Base-by-base conservation (phyloP, 805 yeast species). In the Debaryomyces maramus region DNA sequence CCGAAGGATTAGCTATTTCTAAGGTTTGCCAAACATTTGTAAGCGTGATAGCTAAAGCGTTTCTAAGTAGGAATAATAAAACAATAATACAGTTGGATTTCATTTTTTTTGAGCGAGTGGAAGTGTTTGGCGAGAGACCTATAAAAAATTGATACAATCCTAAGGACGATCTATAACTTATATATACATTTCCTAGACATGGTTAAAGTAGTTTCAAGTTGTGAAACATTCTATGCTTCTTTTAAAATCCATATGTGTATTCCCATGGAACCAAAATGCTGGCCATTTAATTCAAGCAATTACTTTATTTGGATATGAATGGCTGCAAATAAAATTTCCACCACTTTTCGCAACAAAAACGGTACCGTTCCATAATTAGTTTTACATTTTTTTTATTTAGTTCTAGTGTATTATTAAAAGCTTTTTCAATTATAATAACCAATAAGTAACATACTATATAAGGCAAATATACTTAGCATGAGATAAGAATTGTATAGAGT, bases 11-110 rank as follows among this genome's bases (percentile, higher is more conserved):
- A 20, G 44, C 34, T n/a, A 44, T 46, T 2, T 33, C 10, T 21
- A 46, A 37, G 3, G 47, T 31, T 21, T 34, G 40, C 24, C 38
- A 46, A 14, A 43, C 40, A 34, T 43, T 34, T 15, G 29, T 24
- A 13, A 40, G 34, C 0, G 45, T 36, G 8, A 31, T 36, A 10
- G 44, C 44, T 15, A 30, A 26, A 4, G 41, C 15, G 15, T 34
- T n/a, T 17, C 32, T 34, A 20, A 39, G 11, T 7, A 34, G 18
- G 18, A 38, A 8, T 14, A 36, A 6, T 23, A 42, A 22, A 11
- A 32, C 2, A 17, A 28, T 22, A 24, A 11, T 29, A 32, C 9
- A 13, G 35, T 24, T n/a, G 17, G 13, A 18, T 11, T 20, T 19
- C 32, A 16, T 24, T n/a, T 10, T 21, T 21, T 21, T 21, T 24